Evolutionary conservation across 2,329 filamentous ascomycete species (phyloP).

Genomic region (Microcyclospora tardicrescens): DNA sequence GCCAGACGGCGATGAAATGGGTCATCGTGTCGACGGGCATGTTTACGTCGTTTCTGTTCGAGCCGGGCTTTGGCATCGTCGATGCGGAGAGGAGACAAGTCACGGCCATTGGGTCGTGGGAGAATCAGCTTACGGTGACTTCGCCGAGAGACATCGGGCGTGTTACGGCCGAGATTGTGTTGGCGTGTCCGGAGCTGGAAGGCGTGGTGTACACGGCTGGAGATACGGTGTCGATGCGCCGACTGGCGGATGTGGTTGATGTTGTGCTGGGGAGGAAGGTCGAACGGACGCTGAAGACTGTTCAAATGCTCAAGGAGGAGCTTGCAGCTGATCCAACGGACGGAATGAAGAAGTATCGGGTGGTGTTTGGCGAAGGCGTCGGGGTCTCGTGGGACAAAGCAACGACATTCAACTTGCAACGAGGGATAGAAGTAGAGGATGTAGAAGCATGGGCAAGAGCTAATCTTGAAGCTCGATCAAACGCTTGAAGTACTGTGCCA

Average conservation of each 20-base stretch:
- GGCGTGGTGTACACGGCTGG: conserved; percentile 48
- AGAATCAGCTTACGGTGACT: conserved; percentile 50
- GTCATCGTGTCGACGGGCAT: conserved; percentile 55
- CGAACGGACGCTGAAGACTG: conserved; percentile 38
- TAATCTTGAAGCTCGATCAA: background rate
- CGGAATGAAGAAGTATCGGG: conserved; percentile 45
- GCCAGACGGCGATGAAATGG: conserved; percentile 38
- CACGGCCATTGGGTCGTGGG: conserved; percentile 46
- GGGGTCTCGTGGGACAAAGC: conserved; percentile 48
- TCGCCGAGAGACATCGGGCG: conserved; percentile 50
- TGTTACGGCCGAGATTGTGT: conserved; percentile 44
- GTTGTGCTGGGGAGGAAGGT: conserved; percentile 31
- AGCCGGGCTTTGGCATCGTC: conserved; percentile 49
- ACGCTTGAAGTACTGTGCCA: too few species aligned
- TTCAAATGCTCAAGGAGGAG: conserved; percentile 33
- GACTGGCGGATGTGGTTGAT: conserved; percentile 39
- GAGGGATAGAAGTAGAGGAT: conserved; percentile 34
- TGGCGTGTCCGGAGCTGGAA: conserved; percentile 24
- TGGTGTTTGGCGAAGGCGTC: conserved; percentile 45
- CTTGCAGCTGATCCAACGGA: conserved; percentile 36
- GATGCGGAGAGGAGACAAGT: conserved; percentile 25
- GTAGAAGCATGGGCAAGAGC: conserved; percentile 27
- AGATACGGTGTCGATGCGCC: conserved; percentile 47
- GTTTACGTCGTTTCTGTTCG: conserved; percentile 59
- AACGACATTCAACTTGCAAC: conserved; percentile 40